Base-by-base conservation (phyloP, 2,329 filamentous ascomycete species). In the Bertia moriformis region DNA sequence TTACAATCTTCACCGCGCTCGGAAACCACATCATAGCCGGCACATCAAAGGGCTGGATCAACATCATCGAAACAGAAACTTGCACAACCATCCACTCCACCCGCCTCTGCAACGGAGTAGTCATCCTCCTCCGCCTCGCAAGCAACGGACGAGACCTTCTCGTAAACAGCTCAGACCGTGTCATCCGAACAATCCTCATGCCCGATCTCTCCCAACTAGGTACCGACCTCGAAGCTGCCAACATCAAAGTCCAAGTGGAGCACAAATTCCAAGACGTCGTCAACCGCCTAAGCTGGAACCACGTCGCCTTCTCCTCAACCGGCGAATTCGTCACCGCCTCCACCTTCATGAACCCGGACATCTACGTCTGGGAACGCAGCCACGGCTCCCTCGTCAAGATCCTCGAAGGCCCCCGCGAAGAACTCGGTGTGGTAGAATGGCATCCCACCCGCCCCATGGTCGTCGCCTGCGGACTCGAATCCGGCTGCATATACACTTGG, bases 221-320 rank as follows among this genome's bases (percentile, higher is more conserved):
- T 2, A 63, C 71, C 13, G 73, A 83, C 49, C 69, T 93, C 33
- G 83, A 93, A 47, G 74, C 83, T 15, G 83, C 93, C 49, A 89
- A 82, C 19, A 81, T 98, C 50, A 81, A 89, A 50, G 67, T 98
- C 30, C 84, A 91, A 30, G 75, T 95, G 12, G 89, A 98, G 59
- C 91, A 98, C 63, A 96, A 95, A 54, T 98, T 96, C 51, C 88
- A 96, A 57, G 93, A 98, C 54, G 82, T 96, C 3, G 91, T 98
- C 38, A 96, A 98, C 54, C 78, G 83, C 35, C 64, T 96, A 12
- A 87, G 83, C 4, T 98, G 91, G 91, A 98, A 96, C 52, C 87
- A 95, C 52, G 88, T 94, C 42, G 87, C 88, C 0, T 96, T 98
- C 56, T 93, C 86, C 51, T 82, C 85, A 1, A 91, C 84, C 0